phyloP scores from a whole-genome alignment of 768 basidiomycete species.

The Termitomyces heimii region DNA sequence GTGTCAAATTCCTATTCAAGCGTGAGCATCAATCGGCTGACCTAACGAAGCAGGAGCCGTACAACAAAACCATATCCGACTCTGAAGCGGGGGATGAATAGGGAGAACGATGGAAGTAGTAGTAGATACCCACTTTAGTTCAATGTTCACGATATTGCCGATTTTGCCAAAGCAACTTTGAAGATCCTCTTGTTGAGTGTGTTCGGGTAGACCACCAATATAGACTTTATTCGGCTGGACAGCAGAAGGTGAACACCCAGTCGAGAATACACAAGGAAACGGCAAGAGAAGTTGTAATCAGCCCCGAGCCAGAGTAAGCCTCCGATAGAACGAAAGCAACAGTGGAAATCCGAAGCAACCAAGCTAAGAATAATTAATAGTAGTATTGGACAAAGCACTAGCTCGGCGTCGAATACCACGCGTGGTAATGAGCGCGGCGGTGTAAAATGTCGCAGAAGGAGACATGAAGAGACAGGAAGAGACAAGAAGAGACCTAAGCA shows the following conservation, averaged over 20 bases:
- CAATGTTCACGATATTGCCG: conserved; percentile 68
- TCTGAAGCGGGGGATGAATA: conserved; percentile 32
- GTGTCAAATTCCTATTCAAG: conserved; percentile 70
- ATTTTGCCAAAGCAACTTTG: conserved; percentile 85
- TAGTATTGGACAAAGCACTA: conserved; percentile 27
- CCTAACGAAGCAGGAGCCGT: conserved; percentile 22
- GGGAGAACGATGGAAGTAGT: conserved; percentile 9
- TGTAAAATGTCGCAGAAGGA: conserved; percentile 22
- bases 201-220: conserved; percentile 83
- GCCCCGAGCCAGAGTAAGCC: conserved; percentile 35
- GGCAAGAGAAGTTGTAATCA: conserved; percentile 44
- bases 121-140: conserved; percentile 64
- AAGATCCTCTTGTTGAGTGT: conserved; percentile 80
- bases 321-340: conserved; percentile 33
- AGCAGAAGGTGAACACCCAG: conserved; percentile 67
- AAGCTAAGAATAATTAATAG: conserved; percentile 29
- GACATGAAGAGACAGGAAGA: conserved; percentile 24
- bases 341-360: conserved; percentile 21
- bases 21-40: conserved; percentile 3
- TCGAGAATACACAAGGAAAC: conserved; percentile 41
- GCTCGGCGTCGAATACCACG: conserved; percentile 29
- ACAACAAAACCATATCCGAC: conserved; percentile 90
- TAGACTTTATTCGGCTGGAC: conserved; percentile 92
- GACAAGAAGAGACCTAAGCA: conserved; percentile 68
- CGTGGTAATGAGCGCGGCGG: conserved; percentile 19